These are phyloP conservation scores for Solanum corneliomulleri DNA, from an alignment of 257 asterid species.

Conservation along the genomic window DNA sequence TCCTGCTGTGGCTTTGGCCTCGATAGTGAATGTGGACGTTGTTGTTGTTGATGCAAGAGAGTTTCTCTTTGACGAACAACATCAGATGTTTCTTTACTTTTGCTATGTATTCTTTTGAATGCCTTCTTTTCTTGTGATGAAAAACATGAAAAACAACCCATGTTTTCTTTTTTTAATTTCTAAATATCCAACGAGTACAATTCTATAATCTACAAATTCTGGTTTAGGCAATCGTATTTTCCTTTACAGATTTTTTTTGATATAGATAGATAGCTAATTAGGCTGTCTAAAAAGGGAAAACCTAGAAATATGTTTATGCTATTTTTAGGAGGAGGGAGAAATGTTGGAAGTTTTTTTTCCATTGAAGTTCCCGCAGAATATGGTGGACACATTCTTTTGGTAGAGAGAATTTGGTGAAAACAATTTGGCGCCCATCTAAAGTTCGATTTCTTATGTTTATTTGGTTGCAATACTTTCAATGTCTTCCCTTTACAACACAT, in stretches of 20 bases:
- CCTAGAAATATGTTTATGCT: neutral
- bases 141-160: constrained; percentile 16
- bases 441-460: neutral
- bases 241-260: neutral
- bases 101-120: neutral
- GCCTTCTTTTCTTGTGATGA: constrained; percentile 8
- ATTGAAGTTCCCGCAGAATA: constrained; percentile 13
- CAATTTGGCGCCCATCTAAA: too few species aligned
- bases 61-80: neutral
- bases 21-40: neutral
- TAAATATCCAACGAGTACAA: neutral
- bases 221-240: neutral
- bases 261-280: neutral
- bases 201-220: neutral
- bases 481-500: neutral
- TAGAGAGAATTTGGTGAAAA: constrained; percentile 9
- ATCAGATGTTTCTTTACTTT: neutral
- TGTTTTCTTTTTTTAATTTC: neutral
- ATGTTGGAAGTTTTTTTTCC: constrained; percentile 2
- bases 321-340: neutral
- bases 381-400: constrained; percentile 19
- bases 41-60: neutral
- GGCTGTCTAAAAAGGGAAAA: neutral
- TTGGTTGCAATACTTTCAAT: neutral
- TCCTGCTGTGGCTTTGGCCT: neutral